A percentile compares a stretch with the other conserved stretches of the same genome.
Evolutionary conservation across 768 basidiomycete species (phyloP).

Genomic region (Podaxis mareebaensis): DNA sequence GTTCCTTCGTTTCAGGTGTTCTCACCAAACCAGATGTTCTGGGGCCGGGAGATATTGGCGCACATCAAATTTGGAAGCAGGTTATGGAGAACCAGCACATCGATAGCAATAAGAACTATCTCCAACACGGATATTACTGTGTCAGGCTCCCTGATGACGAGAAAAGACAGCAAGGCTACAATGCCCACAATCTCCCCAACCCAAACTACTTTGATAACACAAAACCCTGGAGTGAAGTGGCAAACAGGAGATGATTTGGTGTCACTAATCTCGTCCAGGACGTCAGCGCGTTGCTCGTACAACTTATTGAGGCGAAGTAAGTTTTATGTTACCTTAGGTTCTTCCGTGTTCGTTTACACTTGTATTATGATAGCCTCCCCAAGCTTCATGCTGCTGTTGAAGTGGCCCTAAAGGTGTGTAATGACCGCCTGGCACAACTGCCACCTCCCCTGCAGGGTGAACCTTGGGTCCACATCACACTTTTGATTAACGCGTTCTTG

Average conservation of each 20-base stretch:
- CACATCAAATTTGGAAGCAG: slow-evolving; percentile 45
- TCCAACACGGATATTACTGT: slow-evolving; percentile 65
- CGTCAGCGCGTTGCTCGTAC: slow-evolving; percentile 52
- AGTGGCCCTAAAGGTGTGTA: slow-evolving; percentile 35
- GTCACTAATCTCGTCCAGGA: slow-evolving; percentile 51
- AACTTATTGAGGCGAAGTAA: slow-evolving; percentile 54
- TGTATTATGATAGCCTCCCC: slow-evolving; percentile 43
- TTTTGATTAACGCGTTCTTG: slow-evolving; percentile 46
- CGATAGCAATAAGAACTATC: slow-evolving; percentile 26
- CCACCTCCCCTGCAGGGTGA: slow-evolving; percentile 41
- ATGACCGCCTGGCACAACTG: slow-evolving; percentile 34
- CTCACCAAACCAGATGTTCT: slow-evolving; percentile 72
- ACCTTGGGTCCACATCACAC: slow-evolving; percentile 46
- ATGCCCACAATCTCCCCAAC: slow-evolving; percentile 41
- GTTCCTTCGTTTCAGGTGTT: slow-evolving; percentile 43
- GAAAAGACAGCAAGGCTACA: slow-evolving; percentile 41
- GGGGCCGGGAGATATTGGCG: slow-evolving; percentile 38
- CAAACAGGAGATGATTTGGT: slow-evolving; percentile 51
- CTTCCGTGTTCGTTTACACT: neutral
- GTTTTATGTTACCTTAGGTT: slow-evolving; percentile 20
- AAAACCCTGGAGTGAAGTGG: slow-evolving; percentile 54
- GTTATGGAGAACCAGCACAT: slow-evolving; percentile 45
- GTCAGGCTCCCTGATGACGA: slow-evolving; percentile 64
- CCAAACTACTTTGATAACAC: slow-evolving; percentile 46
- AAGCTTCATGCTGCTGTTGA: slow-evolving; percentile 41